Evolutionary conservation across 1,139 yeast species (phyloP).

Genomic region (Diutina scorzettiae): DNA sequence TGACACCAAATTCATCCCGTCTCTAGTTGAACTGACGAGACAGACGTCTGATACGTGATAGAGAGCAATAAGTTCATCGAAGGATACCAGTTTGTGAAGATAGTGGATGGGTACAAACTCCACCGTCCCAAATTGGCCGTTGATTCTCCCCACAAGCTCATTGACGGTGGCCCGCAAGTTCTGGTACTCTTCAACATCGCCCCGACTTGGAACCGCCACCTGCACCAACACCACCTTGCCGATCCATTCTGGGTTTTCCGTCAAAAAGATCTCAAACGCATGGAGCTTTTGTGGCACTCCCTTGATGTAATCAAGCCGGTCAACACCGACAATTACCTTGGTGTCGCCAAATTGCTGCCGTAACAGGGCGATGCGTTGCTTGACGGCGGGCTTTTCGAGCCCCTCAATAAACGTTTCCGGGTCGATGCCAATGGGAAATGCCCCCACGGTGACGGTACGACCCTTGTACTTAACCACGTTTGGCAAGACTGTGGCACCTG

Average conservation of each 20-base stretch:
- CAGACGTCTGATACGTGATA: constrained; percentile 86
- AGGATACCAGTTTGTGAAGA: constrained; percentile 84
- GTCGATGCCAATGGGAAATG: constrained; percentile 97
- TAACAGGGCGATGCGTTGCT: constrained; percentile 51
- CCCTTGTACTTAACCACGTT: constrained; percentile 75
- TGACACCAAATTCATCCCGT: constrained; percentile 95
- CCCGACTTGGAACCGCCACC: constrained; percentile 95
- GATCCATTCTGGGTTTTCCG: constrained; percentile 95
- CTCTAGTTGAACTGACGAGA: constrained; percentile 86
- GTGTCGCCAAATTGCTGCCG: constrained; percentile 51
- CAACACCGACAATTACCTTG: constrained; percentile 91
- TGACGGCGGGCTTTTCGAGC: constrained; percentile 48
- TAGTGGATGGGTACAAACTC: constrained; percentile 97
- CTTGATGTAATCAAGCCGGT: constrained; percentile 87
- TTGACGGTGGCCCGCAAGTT: constrained; percentile 87
- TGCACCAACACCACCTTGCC: constrained; percentile 94
- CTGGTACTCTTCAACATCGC: constrained; percentile 97
- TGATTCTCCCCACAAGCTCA: constrained; percentile 91
- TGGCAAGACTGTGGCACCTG: constrained; percentile 71
- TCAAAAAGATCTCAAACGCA: constrained; percentile 85
- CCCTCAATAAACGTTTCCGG: constrained; percentile 86
- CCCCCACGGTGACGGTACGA: constrained; percentile 76
- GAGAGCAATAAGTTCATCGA: constrained; percentile 81
- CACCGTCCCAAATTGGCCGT: constrained; percentile 92
- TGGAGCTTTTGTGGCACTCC: constrained; percentile 96